Base-by-base conservation (phyloP, 257 asterid genomes). In the Plectranthus barbatus region DNA sequence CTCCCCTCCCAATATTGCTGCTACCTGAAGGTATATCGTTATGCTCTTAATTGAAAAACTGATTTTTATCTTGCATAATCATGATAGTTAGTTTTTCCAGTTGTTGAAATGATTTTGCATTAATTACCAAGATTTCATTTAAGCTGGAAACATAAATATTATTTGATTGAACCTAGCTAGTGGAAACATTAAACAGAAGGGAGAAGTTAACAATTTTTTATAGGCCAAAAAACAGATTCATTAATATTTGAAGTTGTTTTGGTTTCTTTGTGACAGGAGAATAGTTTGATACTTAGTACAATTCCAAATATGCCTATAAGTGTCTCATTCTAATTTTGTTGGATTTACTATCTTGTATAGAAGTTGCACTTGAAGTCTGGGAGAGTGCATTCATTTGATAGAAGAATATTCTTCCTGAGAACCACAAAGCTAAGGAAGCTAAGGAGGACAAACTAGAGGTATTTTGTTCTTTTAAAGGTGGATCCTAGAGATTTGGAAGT, bases 371-470 rank as follows among this genome's bases (percentile, higher is more conserved):
- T 3, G 94, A 73, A 86, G 73, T 68, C 9, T 86, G 17, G 75
- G 72, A 11, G 88, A 81, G 78, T 86, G 90, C 65, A 47, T 86
- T 42, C 83, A 79, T 33, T 69, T 86, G 84, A 72, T 80, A 3
- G 71, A 83, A 73, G 88, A 83, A 58, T 33, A 9, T 12, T 44
- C 90, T 86, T 73, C 94, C 94, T 58, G 54, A 48, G 31, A 67
- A 59, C 11, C 90, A 83, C 75, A 77, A n/a, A n/a, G n/a, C n/a
- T n/a, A n/a, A n/a, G n/a, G n/a, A 62, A 66, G 84, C 90, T 7
- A 83, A 79, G 68, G 84, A 81, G 74, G 94, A 86, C 67, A 83
- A 79, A 66, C 62, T 86, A 50, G 84, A 77, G 94, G 94, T 83
- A 74, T 24, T n/a, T n/a, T n/a, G n/a, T n/a, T n/a, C n/a, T n/a